phyloP scores from a whole-genome alignment of 1,284 basidiomycete genomes.

The Neotropicomus parvogracilis region DNA sequence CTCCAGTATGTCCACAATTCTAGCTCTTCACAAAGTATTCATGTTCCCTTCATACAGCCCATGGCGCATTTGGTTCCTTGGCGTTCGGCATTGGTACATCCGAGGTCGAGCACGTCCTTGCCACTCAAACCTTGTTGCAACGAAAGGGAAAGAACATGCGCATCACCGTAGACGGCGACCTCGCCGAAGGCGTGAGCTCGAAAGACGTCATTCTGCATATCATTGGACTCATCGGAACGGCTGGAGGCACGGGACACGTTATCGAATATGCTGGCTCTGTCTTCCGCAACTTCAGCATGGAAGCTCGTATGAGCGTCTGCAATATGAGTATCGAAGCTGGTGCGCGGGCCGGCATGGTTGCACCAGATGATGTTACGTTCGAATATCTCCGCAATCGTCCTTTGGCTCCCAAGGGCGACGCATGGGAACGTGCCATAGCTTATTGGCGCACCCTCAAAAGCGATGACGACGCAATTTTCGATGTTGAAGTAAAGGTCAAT shows the following conservation, averaged over 20 bases:
- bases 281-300: constrained; percentile 90
- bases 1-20: constrained; percentile 55
- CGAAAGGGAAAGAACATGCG: constrained; percentile 96
- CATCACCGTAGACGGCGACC: constrained; percentile 83
- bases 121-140: constrained; percentile 91
- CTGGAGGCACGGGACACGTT: constrained; percentile 89
- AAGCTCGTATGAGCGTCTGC: constrained; percentile 94
- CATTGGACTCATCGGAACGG: constrained; percentile 91
- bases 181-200: constrained; percentile 85
- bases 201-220: constrained; percentile 96
- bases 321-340: constrained; percentile 99
- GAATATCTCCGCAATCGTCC: constrained; percentile 85
- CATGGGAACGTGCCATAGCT: constrained; percentile 85
- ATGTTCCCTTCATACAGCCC: constrained; percentile 49
- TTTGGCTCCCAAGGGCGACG: constrained; percentile 81
- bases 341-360: constrained; percentile 93
- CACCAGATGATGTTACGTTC: constrained; percentile 91
- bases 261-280: constrained; percentile 94
- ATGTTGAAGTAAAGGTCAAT: constrained; percentile 81
- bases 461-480: constrained; percentile 88
- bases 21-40: neutral
- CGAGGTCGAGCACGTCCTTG: constrained; percentile 95
- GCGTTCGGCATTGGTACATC: constrained; percentile 97
- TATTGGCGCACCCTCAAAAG: constrained; percentile 88
- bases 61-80: constrained; percentile 93